Conservation (phyloP, 2,329 filamentous ascomycete genomes). For the Penicillium sclerotigenum region DNA sequence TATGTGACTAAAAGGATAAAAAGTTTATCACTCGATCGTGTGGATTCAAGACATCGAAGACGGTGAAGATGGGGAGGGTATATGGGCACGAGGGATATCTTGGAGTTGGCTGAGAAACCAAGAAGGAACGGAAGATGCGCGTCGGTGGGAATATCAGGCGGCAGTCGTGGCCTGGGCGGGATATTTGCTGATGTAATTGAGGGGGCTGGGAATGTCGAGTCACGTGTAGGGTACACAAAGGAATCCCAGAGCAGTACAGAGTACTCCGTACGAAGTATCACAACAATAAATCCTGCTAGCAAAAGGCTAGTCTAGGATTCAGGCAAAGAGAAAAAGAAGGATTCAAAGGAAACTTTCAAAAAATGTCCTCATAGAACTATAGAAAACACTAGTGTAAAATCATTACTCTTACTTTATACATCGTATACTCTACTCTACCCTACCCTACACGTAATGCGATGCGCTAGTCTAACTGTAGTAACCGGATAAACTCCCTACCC, state of each 20-base stretch:
- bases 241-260: background rate
- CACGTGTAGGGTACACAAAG: conserved; percentile 24
- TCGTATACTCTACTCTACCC: background rate
- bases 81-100: conserved; percentile 16
- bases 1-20: conserved; percentile 1
- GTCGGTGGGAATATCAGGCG: conserved; percentile 23
- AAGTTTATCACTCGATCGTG: conserved; percentile 8
- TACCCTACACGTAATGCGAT: conserved; percentile 22
- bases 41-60: conserved; percentile 11
- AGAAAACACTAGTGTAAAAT: background rate
- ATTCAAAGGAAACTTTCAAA: accelerated
- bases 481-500: conserved; percentile 17
- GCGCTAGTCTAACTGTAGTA: conserved; percentile 15
- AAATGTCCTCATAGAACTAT: accelerated
- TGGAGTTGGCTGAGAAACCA: conserved; percentile 25
- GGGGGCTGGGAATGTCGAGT: conserved; percentile 28
- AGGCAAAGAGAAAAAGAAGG: background rate
- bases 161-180: conserved; percentile 5
- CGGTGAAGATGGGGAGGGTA: conserved; percentile 5
- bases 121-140: conserved; percentile 21
- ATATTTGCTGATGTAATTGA: conserved; percentile 22
- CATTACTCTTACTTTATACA: background rate
- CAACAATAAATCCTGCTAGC: background rate
- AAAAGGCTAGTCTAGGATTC: accelerated
- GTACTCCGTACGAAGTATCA: background rate